A percentile compares a stretch with the other conserved stretches of the same genome.
These are phyloP conservation scores for Suillus weaverae DNA, from an alignment of 768 basidiomycete species.

Conservation along the genomic window DNA sequence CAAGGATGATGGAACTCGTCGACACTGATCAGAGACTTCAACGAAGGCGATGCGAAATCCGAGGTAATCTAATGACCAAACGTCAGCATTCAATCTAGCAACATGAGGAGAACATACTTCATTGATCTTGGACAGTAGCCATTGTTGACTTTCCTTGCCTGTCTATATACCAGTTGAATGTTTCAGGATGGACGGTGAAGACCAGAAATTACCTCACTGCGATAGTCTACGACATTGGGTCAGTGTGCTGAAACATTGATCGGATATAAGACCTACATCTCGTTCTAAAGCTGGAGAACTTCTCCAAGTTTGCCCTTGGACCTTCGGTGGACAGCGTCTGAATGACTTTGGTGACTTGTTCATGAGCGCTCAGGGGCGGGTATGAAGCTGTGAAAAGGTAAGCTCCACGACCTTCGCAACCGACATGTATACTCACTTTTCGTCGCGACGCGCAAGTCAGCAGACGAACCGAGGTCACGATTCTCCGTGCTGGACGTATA, in stretches of 20 bases:
- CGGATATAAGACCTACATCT: constrained; percentile 1
- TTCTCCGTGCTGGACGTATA: constrained; percentile 65
- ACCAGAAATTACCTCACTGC: constrained; percentile 3
- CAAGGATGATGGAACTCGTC: constrained; percentile 77
- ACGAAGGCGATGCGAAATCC: constrained; percentile 54
- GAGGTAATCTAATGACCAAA: constrained; percentile 54
- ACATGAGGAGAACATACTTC: constrained; percentile 44
- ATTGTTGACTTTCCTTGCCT: constrained; percentile 73
- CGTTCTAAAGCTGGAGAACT: constrained; percentile 20
- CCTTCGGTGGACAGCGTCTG: constrained; percentile 67
- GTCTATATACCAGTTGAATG: constrained; percentile 43
- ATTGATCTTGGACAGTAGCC: constrained; percentile 67
- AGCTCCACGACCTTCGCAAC: neutral
- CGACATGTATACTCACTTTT: constrained; percentile 37
- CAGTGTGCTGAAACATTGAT: neutral
- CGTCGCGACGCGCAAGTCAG: constrained; percentile 35
- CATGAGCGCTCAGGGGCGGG: constrained; percentile 60
- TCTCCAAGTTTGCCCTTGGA: constrained; percentile 40
- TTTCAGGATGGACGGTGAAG: neutral
- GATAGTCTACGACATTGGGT: neutral
- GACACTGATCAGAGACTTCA: constrained; percentile 60
- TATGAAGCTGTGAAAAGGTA: constrained; percentile 44
- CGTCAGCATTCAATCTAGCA: constrained; percentile 12
- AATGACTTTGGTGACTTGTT: constrained; percentile 58
- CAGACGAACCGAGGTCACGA: constrained; percentile 51